These are phyloP conservation scores for Edaphochlamys debaryana DNA, from an alignment of 139 green algal genomes.

Conservation along the genomic window DNA sequence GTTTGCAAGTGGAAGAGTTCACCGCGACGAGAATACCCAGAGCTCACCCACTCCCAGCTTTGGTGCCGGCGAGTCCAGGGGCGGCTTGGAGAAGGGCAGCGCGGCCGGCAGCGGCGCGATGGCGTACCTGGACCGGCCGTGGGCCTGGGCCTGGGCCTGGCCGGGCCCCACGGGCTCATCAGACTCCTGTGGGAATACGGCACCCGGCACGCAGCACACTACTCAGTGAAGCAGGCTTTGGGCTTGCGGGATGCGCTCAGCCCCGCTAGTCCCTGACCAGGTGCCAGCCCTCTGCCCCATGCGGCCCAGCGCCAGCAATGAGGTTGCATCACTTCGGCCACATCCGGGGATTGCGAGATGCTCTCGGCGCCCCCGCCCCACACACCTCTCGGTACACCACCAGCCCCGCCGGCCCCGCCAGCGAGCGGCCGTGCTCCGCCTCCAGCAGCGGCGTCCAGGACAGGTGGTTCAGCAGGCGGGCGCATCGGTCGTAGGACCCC, in stretches of 20 bases:
- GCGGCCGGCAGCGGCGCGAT: conserved; percentile 66
- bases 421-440: conserved; percentile 58
- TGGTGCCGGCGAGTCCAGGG: conserved; percentile 69
- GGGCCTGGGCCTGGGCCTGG: too few species aligned
- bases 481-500: conserved; percentile 73
- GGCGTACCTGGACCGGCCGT: conserved; percentile 62
- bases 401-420: conserved; percentile 56
- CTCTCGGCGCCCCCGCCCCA: not conserved
- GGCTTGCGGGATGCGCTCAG: too few species aligned
- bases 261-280: too few species aligned
- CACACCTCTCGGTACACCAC: conserved; percentile 76
- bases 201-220: too few species aligned
- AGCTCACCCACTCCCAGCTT: conserved; percentile 78
- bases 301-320: too few species aligned
- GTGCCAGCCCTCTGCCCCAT: too few species aligned
- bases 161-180: conserved; percentile 7
- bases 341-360: too few species aligned
- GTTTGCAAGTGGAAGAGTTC: too few species aligned
- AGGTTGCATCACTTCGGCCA: too few species aligned
- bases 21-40: too few species aligned
- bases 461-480: conserved; percentile 73
- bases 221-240: too few species aligned
- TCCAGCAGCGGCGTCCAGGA: conserved; percentile 79
- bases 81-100: conserved; percentile 51
- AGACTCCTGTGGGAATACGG: conserved; percentile 18